A percentile compares a stretch with the other conserved stretches of the same genome.
Conservation (phyloP, 305 asterid genomes). For the Fraxinus baroniana region DNA sequence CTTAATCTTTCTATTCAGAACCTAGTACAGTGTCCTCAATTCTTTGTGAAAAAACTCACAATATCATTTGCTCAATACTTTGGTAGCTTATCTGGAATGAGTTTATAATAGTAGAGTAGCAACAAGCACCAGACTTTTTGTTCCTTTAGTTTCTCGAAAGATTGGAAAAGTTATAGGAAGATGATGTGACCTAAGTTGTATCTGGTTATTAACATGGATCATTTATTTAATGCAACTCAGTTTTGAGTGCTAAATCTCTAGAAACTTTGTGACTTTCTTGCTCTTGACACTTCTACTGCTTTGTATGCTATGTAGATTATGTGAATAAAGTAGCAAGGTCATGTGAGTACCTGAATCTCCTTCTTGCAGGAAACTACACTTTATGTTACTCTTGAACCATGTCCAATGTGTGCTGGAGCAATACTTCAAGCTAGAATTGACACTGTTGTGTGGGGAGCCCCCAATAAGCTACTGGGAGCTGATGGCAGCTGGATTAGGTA, state of each 20-base stretch:
- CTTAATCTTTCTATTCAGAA: conserved; percentile 18
- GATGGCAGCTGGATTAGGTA: conserved; percentile 99
- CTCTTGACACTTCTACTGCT: background rate
- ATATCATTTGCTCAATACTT: background rate
- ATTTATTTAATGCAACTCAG: background rate
- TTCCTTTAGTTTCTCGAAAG: background rate
- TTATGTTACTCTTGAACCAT: conserved; percentile 94
- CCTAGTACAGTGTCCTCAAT: background rate
- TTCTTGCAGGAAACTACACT: conserved; percentile 68
- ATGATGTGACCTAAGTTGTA: background rate
- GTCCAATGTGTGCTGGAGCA: conserved; percentile 99
- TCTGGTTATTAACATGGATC: background rate
- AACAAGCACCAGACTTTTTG: background rate
- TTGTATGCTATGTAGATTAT: background rate
- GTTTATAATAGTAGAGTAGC: background rate
- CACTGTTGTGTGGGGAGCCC: conserved; percentile 96
- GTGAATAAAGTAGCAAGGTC: background rate
- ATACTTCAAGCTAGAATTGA: conserved; percentile 97
- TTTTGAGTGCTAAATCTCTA: background rate
- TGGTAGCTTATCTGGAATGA: background rate
- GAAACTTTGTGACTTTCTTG: background rate
- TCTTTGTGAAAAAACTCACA: background rate
- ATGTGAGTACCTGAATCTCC: background rate
- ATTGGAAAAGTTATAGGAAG: background rate
- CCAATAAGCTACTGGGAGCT: conserved; percentile 98